phyloP scores from a whole-genome alignment of 768 basidiomycete species.

The Lactarius indigo region DNA sequence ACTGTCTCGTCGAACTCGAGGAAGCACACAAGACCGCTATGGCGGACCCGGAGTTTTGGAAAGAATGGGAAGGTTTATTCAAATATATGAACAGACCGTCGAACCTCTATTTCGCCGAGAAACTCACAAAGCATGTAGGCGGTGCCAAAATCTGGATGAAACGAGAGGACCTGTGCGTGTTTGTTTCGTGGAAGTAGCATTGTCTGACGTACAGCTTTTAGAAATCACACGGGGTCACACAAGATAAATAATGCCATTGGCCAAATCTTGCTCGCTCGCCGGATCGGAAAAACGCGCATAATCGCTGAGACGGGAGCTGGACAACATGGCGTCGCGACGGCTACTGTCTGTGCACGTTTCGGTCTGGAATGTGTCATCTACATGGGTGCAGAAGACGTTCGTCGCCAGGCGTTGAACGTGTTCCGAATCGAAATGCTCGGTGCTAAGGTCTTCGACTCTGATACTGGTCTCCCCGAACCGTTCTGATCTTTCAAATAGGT shows the following conservation, averaged over 20 bases:
- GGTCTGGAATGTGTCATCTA: conserved; percentile 94
- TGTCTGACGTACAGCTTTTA: conserved; percentile 30
- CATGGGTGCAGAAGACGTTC: conserved; percentile 98
- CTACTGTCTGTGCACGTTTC: conserved; percentile 96
- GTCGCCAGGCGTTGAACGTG: conserved; percentile 93
- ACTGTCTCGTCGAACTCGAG: conserved; percentile 86
- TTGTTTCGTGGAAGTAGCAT: background rate
- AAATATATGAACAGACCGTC: conserved; percentile 96
- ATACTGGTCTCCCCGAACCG: background rate
- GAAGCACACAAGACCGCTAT: conserved; percentile 85
- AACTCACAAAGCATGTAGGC: conserved; percentile 83
- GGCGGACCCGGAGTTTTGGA: conserved; percentile 86
- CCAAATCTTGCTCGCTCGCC: conserved; percentile 92
- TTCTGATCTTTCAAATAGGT: conserved; percentile 49
- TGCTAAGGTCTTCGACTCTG: conserved; percentile 54
- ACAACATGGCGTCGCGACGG: conserved; percentile 98
- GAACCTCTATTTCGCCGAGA: conserved; percentile 85
- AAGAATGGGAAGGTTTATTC: conserved; percentile 83
- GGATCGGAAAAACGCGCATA: conserved; percentile 93
- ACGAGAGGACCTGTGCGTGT: conserved; percentile 76
- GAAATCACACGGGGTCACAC: conserved; percentile 98
- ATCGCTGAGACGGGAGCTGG: conserved; percentile 99
- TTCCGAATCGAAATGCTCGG: conserved; percentile 98
- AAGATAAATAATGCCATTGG: conserved; percentile 99
- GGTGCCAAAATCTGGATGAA: conserved; percentile 99